Evolutionary conservation across 2,329 filamentous ascomycete species (phyloP).

Genomic region (Nemania sp.): DNA sequence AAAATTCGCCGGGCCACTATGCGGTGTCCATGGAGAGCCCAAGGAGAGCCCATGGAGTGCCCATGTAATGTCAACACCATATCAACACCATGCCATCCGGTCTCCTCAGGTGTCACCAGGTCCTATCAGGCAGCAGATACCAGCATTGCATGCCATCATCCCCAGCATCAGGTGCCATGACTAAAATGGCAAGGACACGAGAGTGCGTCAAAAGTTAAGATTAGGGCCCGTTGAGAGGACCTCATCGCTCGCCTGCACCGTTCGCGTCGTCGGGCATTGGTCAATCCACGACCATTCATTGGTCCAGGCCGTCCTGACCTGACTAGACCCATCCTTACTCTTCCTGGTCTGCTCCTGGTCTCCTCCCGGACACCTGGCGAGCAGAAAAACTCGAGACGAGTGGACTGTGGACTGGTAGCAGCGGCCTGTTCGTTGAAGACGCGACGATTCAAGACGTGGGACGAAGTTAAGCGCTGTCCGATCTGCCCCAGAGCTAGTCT

Average conservation of each 20-base stretch:
- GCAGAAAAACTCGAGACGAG: no score
- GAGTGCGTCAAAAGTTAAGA: conserved; percentile 41
- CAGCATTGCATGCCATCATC: no score
- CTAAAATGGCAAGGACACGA: neutral
- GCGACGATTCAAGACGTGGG: neutral
- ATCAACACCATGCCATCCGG: no score
- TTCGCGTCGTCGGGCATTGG: conserved; percentile 14
- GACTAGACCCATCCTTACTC: neutral
- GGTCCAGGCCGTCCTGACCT: conserved; percentile 26
- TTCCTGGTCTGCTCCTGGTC: no score
- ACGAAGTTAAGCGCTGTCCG: conserved; percentile 44
- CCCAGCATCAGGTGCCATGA: neutral
- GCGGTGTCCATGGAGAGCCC: conserved; percentile 22
- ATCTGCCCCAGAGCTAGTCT: conserved; percentile 21
- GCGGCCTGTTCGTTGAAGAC: neutral
- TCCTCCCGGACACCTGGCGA: neutral
- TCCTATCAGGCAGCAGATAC: no score
- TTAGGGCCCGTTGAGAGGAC: conserved; percentile 46
- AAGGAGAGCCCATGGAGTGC: neutral
- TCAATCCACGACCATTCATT: conserved; percentile 43
- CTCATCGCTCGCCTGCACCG: conserved; percentile 37
- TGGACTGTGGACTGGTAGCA: neutral
- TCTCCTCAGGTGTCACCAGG: no score
- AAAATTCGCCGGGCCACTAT: conserved; percentile 2
- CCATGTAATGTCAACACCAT: no score